Percentiles rank a stretch among this genome's conserved stretches.
phyloP scores from a whole-genome alignment of 768 basidiomycete species.

The Rhodosporidiobolus odoratus region DNA sequence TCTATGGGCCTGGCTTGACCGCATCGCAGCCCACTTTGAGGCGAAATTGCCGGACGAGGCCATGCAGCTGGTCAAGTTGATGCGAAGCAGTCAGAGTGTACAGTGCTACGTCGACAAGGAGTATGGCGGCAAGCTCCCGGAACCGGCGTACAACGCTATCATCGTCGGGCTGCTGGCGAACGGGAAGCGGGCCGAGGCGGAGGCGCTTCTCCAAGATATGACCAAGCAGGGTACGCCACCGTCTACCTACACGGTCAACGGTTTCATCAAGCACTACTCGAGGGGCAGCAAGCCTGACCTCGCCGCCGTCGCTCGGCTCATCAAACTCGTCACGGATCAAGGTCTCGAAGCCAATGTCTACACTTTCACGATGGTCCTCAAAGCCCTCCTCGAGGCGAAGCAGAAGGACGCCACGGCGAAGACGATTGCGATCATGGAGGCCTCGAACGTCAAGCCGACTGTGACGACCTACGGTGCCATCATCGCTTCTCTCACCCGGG shows the following conservation, averaged over 20 bases:
- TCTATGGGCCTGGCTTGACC: constrained; percentile 61
- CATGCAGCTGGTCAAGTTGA: constrained; percentile 45
- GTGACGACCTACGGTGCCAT: constrained; percentile 72
- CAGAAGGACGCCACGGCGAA: constrained; percentile 61
- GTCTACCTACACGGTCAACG: constrained; percentile 75
- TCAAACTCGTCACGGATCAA: constrained; percentile 57
- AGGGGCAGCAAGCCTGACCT: constrained; percentile 56
- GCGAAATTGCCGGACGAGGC: constrained; percentile 32
- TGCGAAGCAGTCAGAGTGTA: constrained; percentile 55
- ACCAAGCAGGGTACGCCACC: constrained; percentile 56
- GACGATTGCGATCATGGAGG: constrained; percentile 67
- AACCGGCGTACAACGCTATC: constrained; percentile 61
- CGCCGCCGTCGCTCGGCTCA: constrained; percentile 55
- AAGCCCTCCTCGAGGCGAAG: constrained; percentile 65
- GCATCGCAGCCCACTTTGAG: constrained; percentile 59
- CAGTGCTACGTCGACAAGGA: constrained; percentile 56
- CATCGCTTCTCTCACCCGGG: constrained; percentile 65
- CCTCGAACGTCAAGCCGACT: constrained; percentile 67
- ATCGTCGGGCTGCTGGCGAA: constrained; percentile 60
- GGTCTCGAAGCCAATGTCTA: constrained; percentile 67
- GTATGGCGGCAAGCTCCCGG: constrained; percentile 43
- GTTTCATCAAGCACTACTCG: constrained; percentile 64
- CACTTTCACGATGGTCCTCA: constrained; percentile 80
- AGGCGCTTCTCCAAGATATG: constrained; percentile 50
- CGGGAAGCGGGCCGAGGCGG: constrained; percentile 46